phyloP scores from a whole-genome alignment of 257 asterid species.

The Primulina tabacum region DNA sequence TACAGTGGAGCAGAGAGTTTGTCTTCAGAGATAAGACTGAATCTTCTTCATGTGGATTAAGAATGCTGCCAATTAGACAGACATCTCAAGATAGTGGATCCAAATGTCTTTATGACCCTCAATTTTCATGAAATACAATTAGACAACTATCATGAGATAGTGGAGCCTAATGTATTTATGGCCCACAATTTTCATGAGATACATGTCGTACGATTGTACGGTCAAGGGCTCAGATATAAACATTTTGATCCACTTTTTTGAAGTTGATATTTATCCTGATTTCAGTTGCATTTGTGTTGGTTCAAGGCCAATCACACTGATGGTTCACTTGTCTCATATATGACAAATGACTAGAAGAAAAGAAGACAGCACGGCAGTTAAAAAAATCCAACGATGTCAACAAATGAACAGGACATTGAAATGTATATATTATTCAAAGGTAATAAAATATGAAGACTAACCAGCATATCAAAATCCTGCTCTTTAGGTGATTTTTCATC shows the following conservation, averaged over 20 bases:
- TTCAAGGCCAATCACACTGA: background rate
- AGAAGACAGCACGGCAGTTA: constrained; percentile 6
- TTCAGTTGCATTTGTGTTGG: constrained; percentile 7
- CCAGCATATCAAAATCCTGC: constrained; percentile 93
- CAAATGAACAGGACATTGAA: constrained; percentile 4
- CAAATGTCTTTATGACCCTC: background rate
- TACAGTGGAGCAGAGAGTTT: background rate
- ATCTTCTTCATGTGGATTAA: background rate
- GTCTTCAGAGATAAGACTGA: constrained; percentile 3
- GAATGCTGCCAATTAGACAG: constrained; percentile 1
- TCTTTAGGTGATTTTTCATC: constrained; percentile 98
- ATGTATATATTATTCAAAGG: constrained; percentile 10
- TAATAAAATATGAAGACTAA: constrained; percentile 38
- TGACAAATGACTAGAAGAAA: background rate
- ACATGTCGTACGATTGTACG: background rate
- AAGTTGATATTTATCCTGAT: constrained; percentile 14
- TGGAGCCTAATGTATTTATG: background rate
- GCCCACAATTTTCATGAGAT: constrained; percentile 8
- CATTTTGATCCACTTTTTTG: constrained; percentile 14
- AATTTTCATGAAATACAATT: constrained; percentile 10
- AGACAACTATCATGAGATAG: background rate
- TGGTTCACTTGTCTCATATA: constrained; percentile 12
- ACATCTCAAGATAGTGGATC: constrained; percentile 10
- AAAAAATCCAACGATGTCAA: constrained; percentile 10
- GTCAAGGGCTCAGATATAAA: background rate